These are phyloP conservation scores for Talaromyces nanjingensis DNA, from an alignment of 495 filamentous ascomycete genomes.

Conservation along the genomic window DNA sequence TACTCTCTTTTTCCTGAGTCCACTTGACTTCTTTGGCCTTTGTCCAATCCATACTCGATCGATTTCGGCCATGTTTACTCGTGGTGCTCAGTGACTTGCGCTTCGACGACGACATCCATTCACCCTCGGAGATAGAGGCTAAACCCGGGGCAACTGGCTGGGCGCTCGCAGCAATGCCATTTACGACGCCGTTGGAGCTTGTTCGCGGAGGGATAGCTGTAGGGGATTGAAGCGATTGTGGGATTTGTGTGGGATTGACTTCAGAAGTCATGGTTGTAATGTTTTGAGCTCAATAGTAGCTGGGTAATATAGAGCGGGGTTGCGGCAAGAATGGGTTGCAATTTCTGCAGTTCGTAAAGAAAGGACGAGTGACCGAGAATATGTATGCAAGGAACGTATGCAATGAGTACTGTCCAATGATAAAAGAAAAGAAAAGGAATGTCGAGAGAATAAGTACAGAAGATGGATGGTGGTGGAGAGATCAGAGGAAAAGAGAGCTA, in stretches of 20 bases:
- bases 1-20: slow-evolving; percentile 66
- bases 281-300: slow-evolving; percentile 8
- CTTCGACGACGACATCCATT: slow-evolving; percentile 45
- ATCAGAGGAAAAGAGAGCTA: background rate
- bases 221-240: slow-evolving; percentile 46
- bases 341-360: background rate
- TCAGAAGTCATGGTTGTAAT: slow-evolving; percentile 11
- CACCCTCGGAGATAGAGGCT: slow-evolving; percentile 45
- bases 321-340: background rate
- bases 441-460: background rate
- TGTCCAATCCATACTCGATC: slow-evolving; percentile 42
- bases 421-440: background rate
- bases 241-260: slow-evolving; percentile 2
- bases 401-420: background rate
- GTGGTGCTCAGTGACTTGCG: slow-evolving; percentile 13
- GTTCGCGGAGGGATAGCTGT: slow-evolving; percentile 67
- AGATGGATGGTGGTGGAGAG: background rate
- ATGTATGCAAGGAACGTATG: background rate
- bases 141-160: slow-evolving; percentile 43
- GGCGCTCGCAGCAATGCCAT: slow-evolving; percentile 20
- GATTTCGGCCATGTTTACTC: slow-evolving; percentile 28
- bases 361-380: background rate
- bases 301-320: background rate
- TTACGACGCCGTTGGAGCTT: slow-evolving; percentile 52
- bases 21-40: slow-evolving; percentile 51